phyloP scores from a whole-genome alignment of 768 basidiomycete genomes.

The Boletus insuetus region DNA sequence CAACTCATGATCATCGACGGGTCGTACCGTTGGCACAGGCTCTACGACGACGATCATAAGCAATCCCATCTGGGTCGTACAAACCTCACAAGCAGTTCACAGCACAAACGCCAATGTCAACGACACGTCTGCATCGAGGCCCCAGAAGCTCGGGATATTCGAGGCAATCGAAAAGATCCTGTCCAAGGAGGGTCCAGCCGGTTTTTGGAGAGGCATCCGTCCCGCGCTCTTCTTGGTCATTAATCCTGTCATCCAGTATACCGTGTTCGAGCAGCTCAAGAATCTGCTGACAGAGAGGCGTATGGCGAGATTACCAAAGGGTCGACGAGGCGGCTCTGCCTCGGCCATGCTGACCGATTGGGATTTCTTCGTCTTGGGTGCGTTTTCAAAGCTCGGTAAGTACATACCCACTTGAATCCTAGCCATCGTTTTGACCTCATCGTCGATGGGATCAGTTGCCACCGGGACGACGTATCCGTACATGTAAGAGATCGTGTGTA shows the following conservation, averaged over 20 bases:
- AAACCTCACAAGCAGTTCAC: conserved; percentile 81
- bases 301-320: conserved; percentile 48
- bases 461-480: conserved; percentile 70
- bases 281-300: conserved; percentile 70
- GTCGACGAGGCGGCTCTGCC: conserved; percentile 41
- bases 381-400: conserved; percentile 83
- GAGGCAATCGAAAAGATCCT: conserved; percentile 70
- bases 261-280: conserved; percentile 92
- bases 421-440: background rate
- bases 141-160: conserved; percentile 58
- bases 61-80: conserved; percentile 97
- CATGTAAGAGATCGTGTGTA: conserved; percentile 43
- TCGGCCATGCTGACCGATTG: conserved; percentile 66
- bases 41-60: conserved; percentile 84
- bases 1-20: background rate
- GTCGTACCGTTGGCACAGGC: conserved; percentile 44
- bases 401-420: background rate
- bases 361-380: conserved; percentile 96
- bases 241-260: conserved; percentile 95
- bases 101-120: conserved; percentile 40
- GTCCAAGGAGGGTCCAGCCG: conserved; percentile 67
- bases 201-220: conserved; percentile 90
- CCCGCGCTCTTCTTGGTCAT: conserved; percentile 92
- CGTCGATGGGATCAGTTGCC: conserved; percentile 36
- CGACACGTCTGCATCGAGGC: conserved; percentile 38